Base-by-base conservation (phyloP, 352 stramenopile species). In the Aphanomyces astaci region DNA sequence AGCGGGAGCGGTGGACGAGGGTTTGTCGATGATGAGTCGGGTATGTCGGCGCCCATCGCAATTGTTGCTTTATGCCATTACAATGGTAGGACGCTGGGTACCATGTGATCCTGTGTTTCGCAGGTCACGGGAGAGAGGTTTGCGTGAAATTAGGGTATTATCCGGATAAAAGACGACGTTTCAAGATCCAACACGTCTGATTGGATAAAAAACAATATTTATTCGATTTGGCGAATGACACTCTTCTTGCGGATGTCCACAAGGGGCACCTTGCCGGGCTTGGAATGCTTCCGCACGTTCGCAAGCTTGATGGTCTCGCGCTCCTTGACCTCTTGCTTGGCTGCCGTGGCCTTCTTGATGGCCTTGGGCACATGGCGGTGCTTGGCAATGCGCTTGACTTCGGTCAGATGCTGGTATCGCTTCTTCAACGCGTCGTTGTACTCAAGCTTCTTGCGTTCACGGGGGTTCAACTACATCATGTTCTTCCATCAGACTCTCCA, bases 371-470 rank as follows among this genome's bases (percentile, higher is more conserved):
- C 80, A 69, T 99, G 95, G 55, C 96, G 83, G 63, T 97, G 82
- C 81, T 91, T 94, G 66, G 84, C 73, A 64, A 96, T 97, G 72
- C 91, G 90, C 65, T 82, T 95, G 63, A 99, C 94, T 72, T 99
- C 96, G 36, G 96, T 97, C 72, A 97, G 75, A 70, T 97, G 86
- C 70, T 89, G 76, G 73, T 95, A 98, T 39, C 93, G 95, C 60
- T 99, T 88, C 73, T 99, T 98, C 71, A 99, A 84, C 54, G 89
- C 96, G 56, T 98, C 84, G 59, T 96, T 89, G 82, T 99, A 99
- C 73, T 98, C 88, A 59, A 98, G 82, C 55, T 98, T 97, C 64
- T 87, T 78, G 59, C 82, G 79, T 75, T 97, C 91, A 24, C 94
- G 87, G 24, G 82, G 78, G 24, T 80, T 76, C 24, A 79, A 59